phyloP scores from a whole-genome alignment of 495 filamentous ascomycete genomes.

The Trichoderma virens region DNA sequence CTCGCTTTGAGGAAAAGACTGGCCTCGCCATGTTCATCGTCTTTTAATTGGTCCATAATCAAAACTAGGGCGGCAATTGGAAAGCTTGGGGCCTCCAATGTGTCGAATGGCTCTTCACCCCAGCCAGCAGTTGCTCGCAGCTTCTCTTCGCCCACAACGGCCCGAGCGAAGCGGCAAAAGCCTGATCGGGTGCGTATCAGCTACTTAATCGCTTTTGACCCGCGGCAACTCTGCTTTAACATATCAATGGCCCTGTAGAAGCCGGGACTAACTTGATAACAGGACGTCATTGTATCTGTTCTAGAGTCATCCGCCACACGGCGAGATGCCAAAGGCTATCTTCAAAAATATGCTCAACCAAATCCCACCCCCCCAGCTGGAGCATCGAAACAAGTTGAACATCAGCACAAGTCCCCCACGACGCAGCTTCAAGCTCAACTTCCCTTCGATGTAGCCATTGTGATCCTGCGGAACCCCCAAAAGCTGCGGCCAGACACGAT shows the following conservation, averaged over 20 bases:
- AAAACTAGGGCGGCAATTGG: not conserved
- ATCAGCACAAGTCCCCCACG: not conserved
- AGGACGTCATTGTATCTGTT: constrained; percentile 80
- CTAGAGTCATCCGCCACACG: constrained; percentile 79
- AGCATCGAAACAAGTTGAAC: not conserved
- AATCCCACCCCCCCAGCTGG: not conserved
- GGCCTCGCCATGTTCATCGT: not conserved
- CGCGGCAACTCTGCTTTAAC: not conserved
- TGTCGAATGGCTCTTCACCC: not conserved
- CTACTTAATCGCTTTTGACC: not conserved
- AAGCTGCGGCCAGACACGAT: constrained; percentile 57
- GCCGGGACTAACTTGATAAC: not conserved
- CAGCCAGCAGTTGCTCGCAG: not conserved
- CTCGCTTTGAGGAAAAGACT: not conserved
- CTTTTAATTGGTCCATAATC: not conserved
- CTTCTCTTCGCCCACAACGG: constrained; percentile 5
- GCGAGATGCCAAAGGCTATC: constrained; percentile 80
- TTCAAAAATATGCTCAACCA: constrained; percentile 42
- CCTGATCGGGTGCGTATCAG: constrained; percentile 4
- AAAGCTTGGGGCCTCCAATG: not conserved
- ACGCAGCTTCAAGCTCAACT: constrained; percentile 2
- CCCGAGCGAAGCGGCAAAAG: not conserved
- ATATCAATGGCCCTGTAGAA: not conserved
- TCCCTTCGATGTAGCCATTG: constrained; percentile 58
- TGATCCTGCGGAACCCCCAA: constrained; percentile 74